phyloP scores from a whole-genome alignment of 202 grass and related monocot species.

The Carex sylvatica region DNA sequence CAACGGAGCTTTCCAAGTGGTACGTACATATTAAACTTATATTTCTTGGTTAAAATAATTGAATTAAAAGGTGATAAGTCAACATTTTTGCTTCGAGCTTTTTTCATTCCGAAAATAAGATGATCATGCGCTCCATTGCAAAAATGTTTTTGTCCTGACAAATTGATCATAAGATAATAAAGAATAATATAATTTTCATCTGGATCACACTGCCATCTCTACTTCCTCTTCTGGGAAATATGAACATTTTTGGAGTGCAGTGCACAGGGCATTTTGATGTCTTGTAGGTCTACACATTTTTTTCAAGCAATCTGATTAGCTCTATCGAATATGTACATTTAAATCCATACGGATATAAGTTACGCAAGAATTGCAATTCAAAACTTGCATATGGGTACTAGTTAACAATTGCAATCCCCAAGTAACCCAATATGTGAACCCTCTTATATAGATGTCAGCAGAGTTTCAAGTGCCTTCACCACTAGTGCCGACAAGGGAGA shows the following conservation, averaged over 20 bases:
- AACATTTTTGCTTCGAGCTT: background rate
- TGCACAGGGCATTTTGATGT: background rate
- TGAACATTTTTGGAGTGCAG: background rate
- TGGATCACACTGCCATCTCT: background rate
- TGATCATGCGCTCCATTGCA: background rate
- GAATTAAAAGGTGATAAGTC: background rate
- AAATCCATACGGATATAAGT: background rate
- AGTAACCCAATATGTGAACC: constrained; percentile 6
- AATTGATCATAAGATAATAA: background rate
- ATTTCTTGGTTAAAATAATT: background rate
- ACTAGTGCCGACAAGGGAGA: constrained; percentile 69
- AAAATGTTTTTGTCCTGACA: background rate
- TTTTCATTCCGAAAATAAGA: background rate
- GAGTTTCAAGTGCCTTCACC: constrained; percentile 87
- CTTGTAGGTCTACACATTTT: background rate
- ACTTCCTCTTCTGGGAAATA: background rate
- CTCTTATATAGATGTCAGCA: constrained; percentile 59
- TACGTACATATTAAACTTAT: constrained; percentile 14
- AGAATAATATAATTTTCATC: background rate
- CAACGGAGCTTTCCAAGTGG: constrained; percentile 88
- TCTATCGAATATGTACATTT: background rate
- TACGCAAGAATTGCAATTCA: background rate
- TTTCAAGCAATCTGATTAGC: background rate
- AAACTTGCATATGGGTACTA: background rate
- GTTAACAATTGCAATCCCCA: background rate